A percentile compares a stretch with the other conserved stretches of the same genome.
These are phyloP conservation scores for Pelargonium exstipulatum DNA, from an alignment of 441 rosid genomes.

Conservation along the genomic window DNA sequence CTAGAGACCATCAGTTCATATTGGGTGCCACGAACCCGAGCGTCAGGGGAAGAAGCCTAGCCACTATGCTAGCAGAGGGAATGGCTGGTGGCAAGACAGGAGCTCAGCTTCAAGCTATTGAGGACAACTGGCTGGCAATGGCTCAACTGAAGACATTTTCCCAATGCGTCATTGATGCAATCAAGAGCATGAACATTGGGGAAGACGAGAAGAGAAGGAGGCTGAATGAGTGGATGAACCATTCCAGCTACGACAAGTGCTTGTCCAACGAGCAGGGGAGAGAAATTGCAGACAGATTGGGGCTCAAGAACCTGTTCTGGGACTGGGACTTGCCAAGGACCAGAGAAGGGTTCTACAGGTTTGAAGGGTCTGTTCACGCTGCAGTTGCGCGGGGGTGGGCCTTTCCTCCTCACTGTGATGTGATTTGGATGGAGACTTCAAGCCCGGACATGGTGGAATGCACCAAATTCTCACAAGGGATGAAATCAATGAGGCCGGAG, in stretches of 20 bases:
- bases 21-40: conserved; percentile 74
- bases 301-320: conserved; percentile 74
- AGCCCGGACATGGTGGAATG: conserved; percentile 76
- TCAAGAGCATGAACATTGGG: conserved; percentile 45
- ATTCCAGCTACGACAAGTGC: conserved; percentile 60
- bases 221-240: conserved; percentile 60
- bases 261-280: conserved; percentile 60
- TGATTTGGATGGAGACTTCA: conserved; percentile 89
- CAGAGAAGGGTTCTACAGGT: conserved; percentile 88
- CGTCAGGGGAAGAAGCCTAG: conserved; percentile 55
- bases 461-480: conserved; percentile 62
- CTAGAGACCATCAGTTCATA: conserved; percentile 83
- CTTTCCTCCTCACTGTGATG: conserved; percentile 64
- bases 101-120: conserved; percentile 62
- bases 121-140: conserved; percentile 70
- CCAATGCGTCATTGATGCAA: conserved; percentile 51
- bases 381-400: conserved; percentile 84
- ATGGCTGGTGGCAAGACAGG: conserved; percentile 75
- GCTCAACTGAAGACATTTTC: conserved; percentile 76
- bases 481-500: conserved; percentile 59
- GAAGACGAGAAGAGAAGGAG: conserved; percentile 56
- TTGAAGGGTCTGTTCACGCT: conserved; percentile 71
- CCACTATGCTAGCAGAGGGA: conserved; percentile 55
- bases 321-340: conserved; percentile 94
- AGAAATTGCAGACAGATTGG: conserved; percentile 58